phyloP scores from a whole-genome alignment of 2,329 filamentous ascomycete species.

The Colletotrichum tropicicola region DNA sequence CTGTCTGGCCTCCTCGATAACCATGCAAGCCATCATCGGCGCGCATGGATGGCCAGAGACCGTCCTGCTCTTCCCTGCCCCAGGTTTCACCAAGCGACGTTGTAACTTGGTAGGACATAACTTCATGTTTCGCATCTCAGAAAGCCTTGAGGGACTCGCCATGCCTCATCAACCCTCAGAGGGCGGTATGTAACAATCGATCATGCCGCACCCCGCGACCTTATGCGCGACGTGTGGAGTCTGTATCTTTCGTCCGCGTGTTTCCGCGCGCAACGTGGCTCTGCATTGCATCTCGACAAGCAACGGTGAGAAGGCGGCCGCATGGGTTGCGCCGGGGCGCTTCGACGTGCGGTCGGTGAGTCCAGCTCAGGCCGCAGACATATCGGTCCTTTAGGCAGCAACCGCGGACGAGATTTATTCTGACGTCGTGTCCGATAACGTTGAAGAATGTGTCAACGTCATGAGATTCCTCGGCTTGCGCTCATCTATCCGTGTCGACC shows the following conservation, averaged over 20 bases:
- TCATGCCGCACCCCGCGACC: constrained; percentile 15
- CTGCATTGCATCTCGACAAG: background rate
- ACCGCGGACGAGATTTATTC: too few species aligned
- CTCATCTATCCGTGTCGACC: constrained; percentile 34
- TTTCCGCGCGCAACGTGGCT: constrained; percentile 1
- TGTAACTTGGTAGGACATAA: background rate
- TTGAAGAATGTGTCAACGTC: background rate
- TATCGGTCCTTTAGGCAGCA: background rate
- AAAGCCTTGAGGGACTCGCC: background rate
- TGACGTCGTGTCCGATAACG: too few species aligned
- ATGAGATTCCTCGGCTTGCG: background rate
- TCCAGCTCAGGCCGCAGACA: background rate
- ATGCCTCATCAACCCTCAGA: background rate
- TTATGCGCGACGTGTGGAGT: background rate
- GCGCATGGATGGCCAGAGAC: background rate
- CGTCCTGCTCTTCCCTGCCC: background rate
- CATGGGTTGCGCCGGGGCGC: background rate
- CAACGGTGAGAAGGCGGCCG: background rate
- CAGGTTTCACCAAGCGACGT: constrained; percentile 4
- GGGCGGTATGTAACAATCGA: constrained; percentile 13
- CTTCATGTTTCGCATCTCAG: background rate
- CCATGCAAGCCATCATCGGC: background rate
- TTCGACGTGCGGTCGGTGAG: background rate
- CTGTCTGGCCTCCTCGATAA: background rate
- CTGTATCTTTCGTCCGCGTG: background rate